Evolutionary conservation across 352 stramenopile species (phyloP), one percentile per base, ranked within the genome.

Genomic region (Pythium volutum): DNA sequence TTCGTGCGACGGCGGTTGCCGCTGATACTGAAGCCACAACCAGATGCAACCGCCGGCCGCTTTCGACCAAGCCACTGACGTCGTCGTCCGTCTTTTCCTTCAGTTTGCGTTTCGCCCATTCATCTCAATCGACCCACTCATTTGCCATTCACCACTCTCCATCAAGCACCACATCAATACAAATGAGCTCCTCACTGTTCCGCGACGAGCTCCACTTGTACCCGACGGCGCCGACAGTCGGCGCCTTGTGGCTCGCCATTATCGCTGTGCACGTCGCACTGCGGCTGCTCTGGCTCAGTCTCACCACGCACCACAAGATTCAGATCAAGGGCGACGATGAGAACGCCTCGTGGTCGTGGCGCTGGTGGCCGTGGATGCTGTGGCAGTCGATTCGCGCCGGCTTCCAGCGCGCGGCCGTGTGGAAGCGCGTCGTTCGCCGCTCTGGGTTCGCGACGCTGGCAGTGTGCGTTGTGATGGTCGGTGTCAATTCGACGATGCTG

Each of bases 201-300:
- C 36, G n/a, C 29, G 48, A 55, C 48, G 48, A 55, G 18, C 57
- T 83, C 52, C 74, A 81, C 39, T 55, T 85, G 65, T 85, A 79
- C 41, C 76, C 76, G 36, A 69, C 74, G 4, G 23, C 64, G 31
- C 56, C 60, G 45, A 56, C 70, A 41, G 55, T 83, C 43, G 60
- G 72, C 23, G 70, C 65, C 63, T 9, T 75, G 26, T 81, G 67
- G 62, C 33, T 5, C 4, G 59, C 59, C 0, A 57, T 59, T 20
- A 34, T 79, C n/a, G 59, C 72, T 22, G 43, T 67, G 26, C 73
- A 81, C 45, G 59, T 84, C 31, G 63, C 73, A 26, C 16, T 79
- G 26, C 56, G 56, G 27, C 45, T 67, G 6, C n/a, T 38, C 4
- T 69, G 38, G 46, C 29, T 54, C 25, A 34, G 36, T 33, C 45